Conservation (phyloP, 352 stramenopile species). For the Elongisporangium prolatum region DNA sequence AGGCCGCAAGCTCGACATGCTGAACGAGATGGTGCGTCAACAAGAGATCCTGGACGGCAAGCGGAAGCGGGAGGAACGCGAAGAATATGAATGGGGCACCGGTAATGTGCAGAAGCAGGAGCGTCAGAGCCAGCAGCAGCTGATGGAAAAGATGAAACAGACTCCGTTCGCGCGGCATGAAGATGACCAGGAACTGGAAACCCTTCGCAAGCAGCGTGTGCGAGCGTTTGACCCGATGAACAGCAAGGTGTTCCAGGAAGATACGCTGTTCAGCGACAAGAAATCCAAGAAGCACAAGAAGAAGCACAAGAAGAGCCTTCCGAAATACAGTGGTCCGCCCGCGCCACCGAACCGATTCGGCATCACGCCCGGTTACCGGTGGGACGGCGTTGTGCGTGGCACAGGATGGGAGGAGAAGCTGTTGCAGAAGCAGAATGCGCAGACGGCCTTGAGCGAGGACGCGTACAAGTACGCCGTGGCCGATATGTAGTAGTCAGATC, state of each 20-base stretch:
- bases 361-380: slow-evolving; percentile 96
- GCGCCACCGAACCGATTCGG: slow-evolving; percentile 81
- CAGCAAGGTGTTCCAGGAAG: slow-evolving; percentile 70
- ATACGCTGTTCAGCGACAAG: slow-evolving; percentile 31
- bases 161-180: slow-evolving; percentile 61
- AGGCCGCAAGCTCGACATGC: slow-evolving; percentile 80
- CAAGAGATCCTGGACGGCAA: slow-evolving; percentile 78
- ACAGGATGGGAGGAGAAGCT: slow-evolving; percentile 96
- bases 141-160: slow-evolving; percentile 62
- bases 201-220: slow-evolving; percentile 45
- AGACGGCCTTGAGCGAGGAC: slow-evolving; percentile 56
- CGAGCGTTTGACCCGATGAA: slow-evolving; percentile 77
- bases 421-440: slow-evolving; percentile 73
- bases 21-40: slow-evolving; percentile 80
- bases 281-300: slow-evolving; percentile 45
- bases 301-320: slow-evolving; percentile 33
- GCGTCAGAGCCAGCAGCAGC: slow-evolving; percentile 42
- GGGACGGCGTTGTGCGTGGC: slow-evolving; percentile 96
- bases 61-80: slow-evolving; percentile 60
- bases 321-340: slow-evolving; percentile 66
- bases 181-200: slow-evolving; percentile 69
- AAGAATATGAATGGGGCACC: slow-evolving; percentile 84
- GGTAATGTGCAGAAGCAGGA: slow-evolving; percentile 78
- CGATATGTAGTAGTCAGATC: slow-evolving; percentile 60
- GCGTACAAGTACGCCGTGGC: slow-evolving; percentile 77